phyloP scores from a whole-genome alignment of 164 flowering plant species.

The Kingdonia uniflora region DNA sequence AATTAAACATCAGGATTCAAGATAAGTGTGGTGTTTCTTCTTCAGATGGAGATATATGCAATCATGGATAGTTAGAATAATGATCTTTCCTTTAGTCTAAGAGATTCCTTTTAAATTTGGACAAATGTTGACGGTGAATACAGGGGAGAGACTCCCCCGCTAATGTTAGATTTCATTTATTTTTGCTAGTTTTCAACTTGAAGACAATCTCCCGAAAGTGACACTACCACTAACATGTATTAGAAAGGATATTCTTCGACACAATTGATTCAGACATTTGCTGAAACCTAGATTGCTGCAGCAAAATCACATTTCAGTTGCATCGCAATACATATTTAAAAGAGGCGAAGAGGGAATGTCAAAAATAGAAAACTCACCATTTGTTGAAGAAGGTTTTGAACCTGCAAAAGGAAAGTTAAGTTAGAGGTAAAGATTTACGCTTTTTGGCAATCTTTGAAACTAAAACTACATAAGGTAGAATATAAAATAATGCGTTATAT shows the following conservation, averaged over 20 bases:
- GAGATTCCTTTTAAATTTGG: no score
- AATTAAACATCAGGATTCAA: no score
- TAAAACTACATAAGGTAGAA: not conserved
- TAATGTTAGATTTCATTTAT: no score
- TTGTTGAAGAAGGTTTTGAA: slow-evolving; percentile 79
- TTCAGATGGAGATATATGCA: no score
- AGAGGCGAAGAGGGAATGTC: not conserved
- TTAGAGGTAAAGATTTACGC: not conserved
- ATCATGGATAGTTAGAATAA: no score
- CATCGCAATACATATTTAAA: not conserved
- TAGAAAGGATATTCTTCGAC: slow-evolving; percentile 83
- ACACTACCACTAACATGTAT: not conserved
- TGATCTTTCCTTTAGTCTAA: not conserved
- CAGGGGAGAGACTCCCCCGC: no score
- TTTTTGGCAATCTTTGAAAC: not conserved
- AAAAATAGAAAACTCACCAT: slow-evolving; percentile 41
- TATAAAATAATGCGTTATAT: not conserved
- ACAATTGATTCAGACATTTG: slow-evolving; percentile 83
- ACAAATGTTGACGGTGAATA: no score
- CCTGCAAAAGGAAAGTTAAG: slow-evolving; percentile 31
- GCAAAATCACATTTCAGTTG: slow-evolving; percentile 1
- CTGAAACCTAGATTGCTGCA: slow-evolving; percentile 93
- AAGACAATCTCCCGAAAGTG: no score
- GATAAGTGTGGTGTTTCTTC: no score
- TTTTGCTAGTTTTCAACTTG: no score